Conservation (phyloP, 1,284 basidiomycete genomes). For the Puccinia triticina region DNA sequence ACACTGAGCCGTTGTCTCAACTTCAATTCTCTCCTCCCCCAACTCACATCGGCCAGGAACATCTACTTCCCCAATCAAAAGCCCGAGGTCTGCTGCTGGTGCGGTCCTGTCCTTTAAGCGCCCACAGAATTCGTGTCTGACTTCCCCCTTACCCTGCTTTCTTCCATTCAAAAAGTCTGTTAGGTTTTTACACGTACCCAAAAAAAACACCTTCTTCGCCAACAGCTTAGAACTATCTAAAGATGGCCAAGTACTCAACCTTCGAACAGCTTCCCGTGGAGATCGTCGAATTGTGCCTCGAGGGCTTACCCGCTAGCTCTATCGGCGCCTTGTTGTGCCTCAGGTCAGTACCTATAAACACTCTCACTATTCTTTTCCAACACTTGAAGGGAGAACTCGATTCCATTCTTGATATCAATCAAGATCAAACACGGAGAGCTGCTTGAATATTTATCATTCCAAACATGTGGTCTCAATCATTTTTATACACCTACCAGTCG, state of each 20-base stretch:
- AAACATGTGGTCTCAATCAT: background rate
- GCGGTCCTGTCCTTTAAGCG: too few relatives aligned
- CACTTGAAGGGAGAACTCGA: background rate
- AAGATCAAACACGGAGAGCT: background rate
- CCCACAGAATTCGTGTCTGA: too few relatives aligned
- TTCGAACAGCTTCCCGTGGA: slow-evolving; percentile 24
- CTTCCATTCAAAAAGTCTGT: too few relatives aligned
- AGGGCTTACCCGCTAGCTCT: background rate
- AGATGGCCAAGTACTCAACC: slow-evolving; percentile 3
- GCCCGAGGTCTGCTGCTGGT: too few relatives aligned
- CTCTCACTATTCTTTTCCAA: background rate
- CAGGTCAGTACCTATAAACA: background rate
- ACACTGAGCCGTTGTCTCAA: too few relatives aligned
- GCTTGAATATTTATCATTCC: background rate
- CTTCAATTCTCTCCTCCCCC: too few relatives aligned
- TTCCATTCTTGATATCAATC: background rate
- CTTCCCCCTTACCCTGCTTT: too few relatives aligned
- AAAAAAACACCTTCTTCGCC: too few relatives aligned
- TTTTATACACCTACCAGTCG: background rate
- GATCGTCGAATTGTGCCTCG: slow-evolving; percentile 19
- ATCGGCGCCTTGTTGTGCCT: slow-evolving; percentile 8
- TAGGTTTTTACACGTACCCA: too few relatives aligned
- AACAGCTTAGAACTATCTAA: too few relatives aligned
- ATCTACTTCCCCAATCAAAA: too few relatives aligned
- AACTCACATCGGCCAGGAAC: too few relatives aligned